phyloP scores from a whole-genome alignment of 495 filamentous ascomycete genomes.

The Parathielavia appendiculata region DNA sequence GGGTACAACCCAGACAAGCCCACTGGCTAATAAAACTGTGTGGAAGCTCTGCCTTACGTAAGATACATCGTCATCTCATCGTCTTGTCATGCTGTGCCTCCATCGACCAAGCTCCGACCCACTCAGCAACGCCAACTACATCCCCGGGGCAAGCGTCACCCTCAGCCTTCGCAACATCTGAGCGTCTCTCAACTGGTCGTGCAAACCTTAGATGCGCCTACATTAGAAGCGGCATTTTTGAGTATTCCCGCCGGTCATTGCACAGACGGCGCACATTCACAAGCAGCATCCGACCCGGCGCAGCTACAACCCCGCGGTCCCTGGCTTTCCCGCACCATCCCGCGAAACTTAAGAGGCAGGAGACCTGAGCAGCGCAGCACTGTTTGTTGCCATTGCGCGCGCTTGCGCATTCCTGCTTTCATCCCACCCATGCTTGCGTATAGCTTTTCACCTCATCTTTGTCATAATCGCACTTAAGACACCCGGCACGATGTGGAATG shows the following conservation, averaged over 20 bases:
- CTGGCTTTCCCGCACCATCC: background rate
- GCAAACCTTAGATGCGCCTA: background rate
- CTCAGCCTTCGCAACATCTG: background rate
- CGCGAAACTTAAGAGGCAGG: background rate
- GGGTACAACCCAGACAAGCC: constrained; percentile 1
- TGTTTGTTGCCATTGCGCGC: background rate
- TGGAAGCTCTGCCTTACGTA: background rate
- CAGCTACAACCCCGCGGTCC: constrained; percentile 8
- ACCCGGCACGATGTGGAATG: constrained; percentile 63
- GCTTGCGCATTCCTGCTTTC: background rate
- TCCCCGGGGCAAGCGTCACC: background rate
- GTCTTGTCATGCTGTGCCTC: constrained; percentile 13
- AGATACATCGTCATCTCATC: constrained; percentile 15
- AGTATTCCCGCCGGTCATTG: background rate
- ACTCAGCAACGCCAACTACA: constrained; percentile 7
- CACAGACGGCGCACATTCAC: background rate
- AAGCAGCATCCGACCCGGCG: background rate
- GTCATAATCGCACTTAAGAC: background rate
- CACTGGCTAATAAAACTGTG: background rate
- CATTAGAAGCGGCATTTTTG: background rate
- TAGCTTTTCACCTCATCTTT: background rate
- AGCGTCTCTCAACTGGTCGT: background rate
- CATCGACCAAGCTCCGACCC: constrained; percentile 7
- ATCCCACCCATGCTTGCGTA: background rate
- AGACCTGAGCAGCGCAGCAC: background rate